Evolutionary conservation across 371 early-diverging fungal genomes (phyloP).

Genomic region (Homolaphlyctis polyrhiza): DNA sequence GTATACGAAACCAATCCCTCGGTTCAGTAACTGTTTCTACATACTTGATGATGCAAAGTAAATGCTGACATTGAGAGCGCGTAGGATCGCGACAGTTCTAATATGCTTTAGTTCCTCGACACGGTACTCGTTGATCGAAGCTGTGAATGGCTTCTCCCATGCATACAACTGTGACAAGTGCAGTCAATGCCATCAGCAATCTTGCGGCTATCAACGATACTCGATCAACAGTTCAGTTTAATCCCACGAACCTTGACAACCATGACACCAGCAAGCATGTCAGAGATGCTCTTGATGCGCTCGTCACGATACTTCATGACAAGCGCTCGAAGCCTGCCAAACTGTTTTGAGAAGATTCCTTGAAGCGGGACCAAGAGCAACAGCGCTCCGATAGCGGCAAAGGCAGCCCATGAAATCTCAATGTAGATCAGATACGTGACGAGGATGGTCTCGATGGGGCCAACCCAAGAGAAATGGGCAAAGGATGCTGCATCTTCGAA

Average conservation of each 20-base stretch:
- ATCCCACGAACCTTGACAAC: slow-evolving; percentile 36
- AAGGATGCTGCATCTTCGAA: slow-evolving; percentile 41
- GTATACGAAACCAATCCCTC: slow-evolving; percentile 24
- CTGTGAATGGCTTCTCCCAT: slow-evolving; percentile 36
- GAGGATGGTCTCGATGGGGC: slow-evolving; percentile 33
- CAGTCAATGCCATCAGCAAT: no score
- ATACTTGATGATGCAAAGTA: slow-evolving; percentile 30
- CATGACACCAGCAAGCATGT: slow-evolving; percentile 40
- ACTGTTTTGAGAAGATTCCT: slow-evolving; percentile 24
- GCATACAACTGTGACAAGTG: no score
- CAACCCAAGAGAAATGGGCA: slow-evolving; percentile 34
- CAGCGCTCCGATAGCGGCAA: slow-evolving; percentile 27
- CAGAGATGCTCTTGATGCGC: slow-evolving; percentile 37
- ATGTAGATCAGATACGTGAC: slow-evolving; percentile 29
- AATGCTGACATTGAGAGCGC: slow-evolving; percentile 34
- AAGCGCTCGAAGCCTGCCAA: slow-evolving; percentile 28
- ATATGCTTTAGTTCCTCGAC: slow-evolving; percentile 29
- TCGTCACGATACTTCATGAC: slow-evolving; percentile 35
- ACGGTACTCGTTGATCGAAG: slow-evolving; percentile 24
- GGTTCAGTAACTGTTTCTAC: no score
- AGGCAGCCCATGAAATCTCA: slow-evolving; percentile 29
- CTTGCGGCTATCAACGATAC: no score
- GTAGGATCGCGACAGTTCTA: slow-evolving; percentile 18
- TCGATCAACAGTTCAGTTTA: not conserved
- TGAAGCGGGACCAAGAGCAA: slow-evolving; percentile 39